phyloP scores from a whole-genome alignment of 345 rosid genomes.

The Ricinus communis region DNA sequence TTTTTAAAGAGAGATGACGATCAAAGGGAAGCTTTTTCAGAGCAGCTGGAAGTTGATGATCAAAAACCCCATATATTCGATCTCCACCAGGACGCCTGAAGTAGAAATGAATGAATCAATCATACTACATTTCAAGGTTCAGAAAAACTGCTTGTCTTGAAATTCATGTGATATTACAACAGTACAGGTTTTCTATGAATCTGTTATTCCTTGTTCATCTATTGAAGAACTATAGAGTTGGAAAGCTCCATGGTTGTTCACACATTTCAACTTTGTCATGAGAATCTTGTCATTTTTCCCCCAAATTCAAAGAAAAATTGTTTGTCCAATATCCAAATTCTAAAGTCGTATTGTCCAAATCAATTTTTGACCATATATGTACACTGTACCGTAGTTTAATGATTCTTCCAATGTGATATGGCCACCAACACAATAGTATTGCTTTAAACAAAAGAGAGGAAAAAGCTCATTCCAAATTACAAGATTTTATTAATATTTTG shows the following conservation, averaged over 20 bases:
- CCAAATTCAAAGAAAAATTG: too few species aligned
- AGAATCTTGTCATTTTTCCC: too few species aligned
- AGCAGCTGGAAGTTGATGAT: constrained; percentile 97
- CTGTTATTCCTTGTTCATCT: neutral
- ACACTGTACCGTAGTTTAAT: too few species aligned
- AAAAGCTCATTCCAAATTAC: too few species aligned
- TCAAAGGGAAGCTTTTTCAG: constrained; percentile 98
- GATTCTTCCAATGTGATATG: too few species aligned
- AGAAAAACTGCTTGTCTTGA: neutral
- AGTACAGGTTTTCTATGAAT: neutral
- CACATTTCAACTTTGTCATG: neutral
- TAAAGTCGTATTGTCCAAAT: too few species aligned
- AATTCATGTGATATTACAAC: neutral
- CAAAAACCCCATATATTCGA: constrained; percentile 93
- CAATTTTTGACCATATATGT: too few species aligned
- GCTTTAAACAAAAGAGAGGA: too few species aligned
- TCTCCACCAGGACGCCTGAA: constrained; percentile 98
- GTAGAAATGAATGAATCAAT: neutral
- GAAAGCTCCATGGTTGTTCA: neutral
- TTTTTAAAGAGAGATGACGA: constrained; percentile 86
- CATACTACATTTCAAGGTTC: neutral
- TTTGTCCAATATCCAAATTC: too few species aligned
- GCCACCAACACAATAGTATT: too few species aligned
- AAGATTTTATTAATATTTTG: too few species aligned
- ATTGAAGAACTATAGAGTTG: too few species aligned